A percentile compares a stretch with the other conserved stretches of the same genome.
Evolutionary conservation across 192 early-diverging fungal genomes (phyloP).

Genomic region (Phlyctochytrium arcticum): DNA sequence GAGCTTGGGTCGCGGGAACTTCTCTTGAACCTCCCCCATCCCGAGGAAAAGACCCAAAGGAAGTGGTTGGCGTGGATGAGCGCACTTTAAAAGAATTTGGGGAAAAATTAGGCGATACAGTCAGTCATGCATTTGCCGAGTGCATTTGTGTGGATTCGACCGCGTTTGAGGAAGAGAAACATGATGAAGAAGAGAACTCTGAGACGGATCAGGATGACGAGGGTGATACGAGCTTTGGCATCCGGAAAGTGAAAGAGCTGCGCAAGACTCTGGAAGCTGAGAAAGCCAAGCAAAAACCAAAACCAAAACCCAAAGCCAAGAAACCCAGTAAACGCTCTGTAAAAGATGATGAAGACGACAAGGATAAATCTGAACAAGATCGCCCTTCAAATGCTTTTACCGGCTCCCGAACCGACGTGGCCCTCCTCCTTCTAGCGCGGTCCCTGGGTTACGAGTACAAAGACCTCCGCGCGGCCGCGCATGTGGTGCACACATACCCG

Average conservation of each 20-base stretch:
- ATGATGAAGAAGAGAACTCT: background rate
- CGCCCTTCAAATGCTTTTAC: background rate
- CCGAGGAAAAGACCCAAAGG: background rate
- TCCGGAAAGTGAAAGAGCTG: too few relatives aligned
- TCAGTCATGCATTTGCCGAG: too few relatives aligned
- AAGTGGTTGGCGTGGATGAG: background rate
- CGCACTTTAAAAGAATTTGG: background rate
- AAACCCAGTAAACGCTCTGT: too few relatives aligned
- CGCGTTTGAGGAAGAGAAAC: background rate
- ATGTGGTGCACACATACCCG: constrained; percentile 32
- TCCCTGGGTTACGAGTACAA: constrained; percentile 42
- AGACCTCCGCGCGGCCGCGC: constrained; percentile 11
- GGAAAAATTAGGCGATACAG: background rate
- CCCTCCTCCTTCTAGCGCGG: constrained; percentile 36
- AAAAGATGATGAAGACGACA: background rate
- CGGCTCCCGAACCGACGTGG: constrained; percentile 2
- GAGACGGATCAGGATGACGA: background rate
- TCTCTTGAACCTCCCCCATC: background rate
- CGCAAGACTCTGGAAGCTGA: background rate
- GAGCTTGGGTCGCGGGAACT: background rate
- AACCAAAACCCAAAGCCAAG: too few relatives aligned
- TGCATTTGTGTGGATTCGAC: background rate
- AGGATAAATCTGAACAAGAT: background rate
- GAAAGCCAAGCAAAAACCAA: background rate
- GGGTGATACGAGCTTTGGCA: background rate